These are phyloP conservation scores for Guyanaporus albipodus DNA, from an alignment of 768 basidiomycete species.

Conservation along the genomic window DNA sequence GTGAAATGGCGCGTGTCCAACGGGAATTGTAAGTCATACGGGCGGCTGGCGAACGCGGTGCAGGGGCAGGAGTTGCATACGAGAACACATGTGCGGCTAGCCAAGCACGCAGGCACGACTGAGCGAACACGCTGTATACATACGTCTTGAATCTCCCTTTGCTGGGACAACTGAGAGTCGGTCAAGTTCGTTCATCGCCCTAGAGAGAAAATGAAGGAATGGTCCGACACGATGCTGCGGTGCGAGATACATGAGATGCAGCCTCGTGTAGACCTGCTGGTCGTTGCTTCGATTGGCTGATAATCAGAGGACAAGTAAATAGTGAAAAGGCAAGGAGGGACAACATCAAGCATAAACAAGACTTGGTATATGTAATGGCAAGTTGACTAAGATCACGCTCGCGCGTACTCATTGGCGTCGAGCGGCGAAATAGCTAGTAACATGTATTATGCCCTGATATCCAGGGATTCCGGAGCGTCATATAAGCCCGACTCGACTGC, in stretches of 20 bases:
- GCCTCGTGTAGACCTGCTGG: conserved; percentile 28
- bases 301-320: no score
- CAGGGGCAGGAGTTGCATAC: conserved; percentile 16
- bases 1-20: no score
- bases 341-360: conserved; percentile 14
- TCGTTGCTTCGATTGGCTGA: conserved; percentile 1
- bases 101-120: conserved; percentile 10
- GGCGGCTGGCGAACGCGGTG: conserved; percentile 15
- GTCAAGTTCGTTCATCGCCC: no score
- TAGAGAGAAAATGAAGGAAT: conserved; percentile 7
- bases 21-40: conserved; percentile 6
- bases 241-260: conserved; percentile 5
- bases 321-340: no score
- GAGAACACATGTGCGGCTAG: conserved; percentile 12
- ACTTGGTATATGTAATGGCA: conserved; percentile 3
- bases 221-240: conserved; percentile 10
- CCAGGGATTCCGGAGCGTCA: conserved; percentile 16
- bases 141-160: no score
- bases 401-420: conserved; percentile 26
- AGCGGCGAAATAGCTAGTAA: background rate
- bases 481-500: conserved; percentile 4
- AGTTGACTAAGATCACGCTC: no score
- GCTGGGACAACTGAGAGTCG: no score
- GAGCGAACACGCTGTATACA: conserved; percentile 13
- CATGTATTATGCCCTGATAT: conserved; percentile 15